phyloP scores from a whole-genome alignment of 2,329 filamentous ascomycete genomes.

The Ceratocystis variospora region DNA sequence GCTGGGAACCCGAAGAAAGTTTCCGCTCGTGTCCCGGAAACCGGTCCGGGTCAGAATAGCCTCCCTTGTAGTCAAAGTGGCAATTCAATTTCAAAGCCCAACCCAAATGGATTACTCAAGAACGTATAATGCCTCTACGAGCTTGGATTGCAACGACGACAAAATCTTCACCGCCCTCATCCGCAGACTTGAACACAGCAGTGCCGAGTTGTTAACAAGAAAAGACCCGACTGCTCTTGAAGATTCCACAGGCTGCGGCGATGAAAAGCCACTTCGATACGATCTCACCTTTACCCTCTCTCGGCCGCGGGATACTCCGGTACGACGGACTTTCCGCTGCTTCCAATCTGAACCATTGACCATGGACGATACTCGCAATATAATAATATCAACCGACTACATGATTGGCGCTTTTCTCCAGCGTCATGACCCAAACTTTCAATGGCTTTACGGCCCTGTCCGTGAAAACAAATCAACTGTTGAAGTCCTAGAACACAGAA shows the following conservation, averaged over 20 bases:
- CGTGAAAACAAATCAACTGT: slow-evolving; percentile 28
- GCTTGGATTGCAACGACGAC: slow-evolving; percentile 31
- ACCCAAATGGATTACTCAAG: slow-evolving; percentile 32
- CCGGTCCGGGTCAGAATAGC: slow-evolving; percentile 5
- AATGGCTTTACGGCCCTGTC: slow-evolving; percentile 34
- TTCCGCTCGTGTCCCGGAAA: slow-evolving; percentile 24
- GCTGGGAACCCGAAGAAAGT: slow-evolving; percentile 25
- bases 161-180: slow-evolving; percentile 37
- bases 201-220: slow-evolving; percentile 39
- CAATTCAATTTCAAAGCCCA: slow-evolving; percentile 34
- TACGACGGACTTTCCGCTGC: slow-evolving; percentile 34
- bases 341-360: slow-evolving; percentile 37
- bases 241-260: slow-evolving; percentile 24
- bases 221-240: slow-evolving; percentile 36
- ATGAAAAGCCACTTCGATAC: slow-evolving; percentile 35
- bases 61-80: slow-evolving; percentile 31
- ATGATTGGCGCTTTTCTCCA: slow-evolving; percentile 39
- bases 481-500: slow-evolving; percentile 30
- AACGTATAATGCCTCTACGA: slow-evolving; percentile 34
- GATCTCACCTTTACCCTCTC: slow-evolving; percentile 35
- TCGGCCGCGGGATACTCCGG: slow-evolving; percentile 25
- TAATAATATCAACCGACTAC: slow-evolving; percentile 36
- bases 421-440: slow-evolving; percentile 37
- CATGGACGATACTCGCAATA: slow-evolving; percentile 32
- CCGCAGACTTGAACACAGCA: slow-evolving; percentile 38